phyloP scores from a whole-genome alignment of 2,329 filamentous ascomycete species.

The Penicillium frequentans region DNA sequence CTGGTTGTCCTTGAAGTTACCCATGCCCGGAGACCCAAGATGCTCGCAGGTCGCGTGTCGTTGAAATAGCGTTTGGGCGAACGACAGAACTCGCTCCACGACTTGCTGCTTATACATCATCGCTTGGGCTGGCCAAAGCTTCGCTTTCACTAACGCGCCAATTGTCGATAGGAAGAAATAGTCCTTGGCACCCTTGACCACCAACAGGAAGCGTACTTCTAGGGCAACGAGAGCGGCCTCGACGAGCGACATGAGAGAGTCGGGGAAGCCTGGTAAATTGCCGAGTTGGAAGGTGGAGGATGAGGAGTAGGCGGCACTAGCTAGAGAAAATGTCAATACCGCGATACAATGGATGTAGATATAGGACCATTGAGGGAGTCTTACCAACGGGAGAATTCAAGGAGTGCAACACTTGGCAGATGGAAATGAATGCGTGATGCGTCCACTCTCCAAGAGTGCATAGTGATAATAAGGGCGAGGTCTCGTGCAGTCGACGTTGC shows the following conservation, averaged over 20 bases:
- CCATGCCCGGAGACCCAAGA: constrained; percentile 29
- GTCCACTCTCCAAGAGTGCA: constrained; percentile 38
- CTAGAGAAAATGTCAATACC: constrained; percentile 4
- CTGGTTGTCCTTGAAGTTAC: constrained; percentile 32
- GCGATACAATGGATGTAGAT: background rate
- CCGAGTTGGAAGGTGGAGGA: constrained; percentile 23
- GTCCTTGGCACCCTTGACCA: constrained; percentile 41
- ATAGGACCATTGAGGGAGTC: background rate
- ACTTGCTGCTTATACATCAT: constrained; percentile 36
- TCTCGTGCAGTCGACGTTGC: constrained; percentile 36
- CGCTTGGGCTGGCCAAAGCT: constrained; percentile 35
- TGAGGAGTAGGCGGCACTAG: constrained; percentile 3
- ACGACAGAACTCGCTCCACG: constrained; percentile 35
- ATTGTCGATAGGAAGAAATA: constrained; percentile 42
- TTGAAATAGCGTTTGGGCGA: constrained; percentile 37
- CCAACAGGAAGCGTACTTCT: constrained; percentile 30
- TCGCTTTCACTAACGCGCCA: constrained; percentile 34
- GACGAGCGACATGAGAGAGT: constrained; percentile 34
- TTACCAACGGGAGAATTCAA: constrained; percentile 24
- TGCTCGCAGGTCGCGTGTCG: constrained; percentile 35
- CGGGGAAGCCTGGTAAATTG: constrained; percentile 31
- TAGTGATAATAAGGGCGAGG: constrained; percentile 32
- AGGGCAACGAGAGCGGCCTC: constrained; percentile 32
- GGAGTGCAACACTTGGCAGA: constrained; percentile 39
- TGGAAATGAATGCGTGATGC: constrained; percentile 37